Percentiles rank a stretch among this genome's conserved stretches.
phyloP scores from a whole-genome alignment of 1,284 basidiomycete species.

The Marasmius sp. region DNA sequence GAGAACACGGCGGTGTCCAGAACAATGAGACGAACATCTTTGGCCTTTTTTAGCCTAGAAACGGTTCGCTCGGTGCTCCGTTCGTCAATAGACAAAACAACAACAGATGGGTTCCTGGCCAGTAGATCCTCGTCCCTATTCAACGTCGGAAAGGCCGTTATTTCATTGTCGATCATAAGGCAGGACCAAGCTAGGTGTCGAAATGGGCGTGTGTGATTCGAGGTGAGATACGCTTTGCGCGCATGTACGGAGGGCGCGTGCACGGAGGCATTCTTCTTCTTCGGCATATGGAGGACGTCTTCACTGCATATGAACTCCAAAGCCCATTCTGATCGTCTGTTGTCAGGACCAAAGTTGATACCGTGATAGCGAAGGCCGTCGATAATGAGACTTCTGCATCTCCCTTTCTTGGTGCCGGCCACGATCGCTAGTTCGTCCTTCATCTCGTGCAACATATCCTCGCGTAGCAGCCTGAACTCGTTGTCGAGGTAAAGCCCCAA shows the following conservation, averaged over 20 bases:
- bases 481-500: constrained; percentile 56
- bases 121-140: constrained; percentile 53
- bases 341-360: constrained; percentile 29
- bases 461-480: constrained; percentile 61
- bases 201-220: constrained; percentile 41
- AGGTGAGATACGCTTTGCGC: constrained; percentile 8
- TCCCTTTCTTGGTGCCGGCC: constrained; percentile 44
- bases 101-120: constrained; percentile 42
- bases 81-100: constrained; percentile 53
- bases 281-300: constrained; percentile 46
- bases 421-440: constrained; percentile 55
- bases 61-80: constrained; percentile 34
- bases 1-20: constrained; percentile 62
- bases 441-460: constrained; percentile 67
- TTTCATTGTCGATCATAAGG: constrained; percentile 45
- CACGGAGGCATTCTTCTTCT: constrained; percentile 18
- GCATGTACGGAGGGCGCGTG: too few relatives aligned
- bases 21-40: constrained; percentile 47
- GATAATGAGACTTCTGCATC: constrained; percentile 40
- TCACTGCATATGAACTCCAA: constrained; percentile 40
- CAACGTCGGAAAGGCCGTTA: constrained; percentile 53
- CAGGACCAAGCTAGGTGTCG: constrained; percentile 53
- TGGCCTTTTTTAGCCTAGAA: constrained; percentile 38
- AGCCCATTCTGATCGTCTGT: constrained; percentile 44
- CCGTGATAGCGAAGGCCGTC: constrained; percentile 37